Conservation (phyloP, 345 rosid genomes). For the Sisymbrium irio region DNA sequence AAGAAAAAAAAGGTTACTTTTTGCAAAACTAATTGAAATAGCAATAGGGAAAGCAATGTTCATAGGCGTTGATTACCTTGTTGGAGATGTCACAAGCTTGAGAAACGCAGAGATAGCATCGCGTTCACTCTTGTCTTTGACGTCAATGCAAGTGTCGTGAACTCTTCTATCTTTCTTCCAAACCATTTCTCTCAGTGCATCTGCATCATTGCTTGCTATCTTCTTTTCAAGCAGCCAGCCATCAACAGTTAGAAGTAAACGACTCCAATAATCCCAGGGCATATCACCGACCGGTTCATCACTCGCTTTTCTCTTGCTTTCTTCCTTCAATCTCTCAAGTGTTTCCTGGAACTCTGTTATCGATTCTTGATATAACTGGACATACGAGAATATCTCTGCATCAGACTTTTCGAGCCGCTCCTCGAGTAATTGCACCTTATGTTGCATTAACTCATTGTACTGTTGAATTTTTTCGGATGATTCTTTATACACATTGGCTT, state of each 20-base stretch:
- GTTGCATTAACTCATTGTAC: slow-evolving; percentile 79
- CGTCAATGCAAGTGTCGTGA: slow-evolving; percentile 54
- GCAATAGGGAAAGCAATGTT: neutral
- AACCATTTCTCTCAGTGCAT: slow-evolving; percentile 69
- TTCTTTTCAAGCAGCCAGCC: slow-evolving; percentile 96
- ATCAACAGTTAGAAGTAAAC: slow-evolving; percentile 72
- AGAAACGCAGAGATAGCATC: slow-evolving; percentile 66
- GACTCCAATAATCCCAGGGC: slow-evolving; percentile 94
- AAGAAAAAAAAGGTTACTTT: slow-evolving; percentile 33
- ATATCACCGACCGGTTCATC: slow-evolving; percentile 72
- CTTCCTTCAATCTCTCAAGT: slow-evolving; percentile 67
- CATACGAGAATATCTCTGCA: slow-evolving; percentile 73
- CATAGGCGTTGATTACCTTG: slow-evolving; percentile 48
- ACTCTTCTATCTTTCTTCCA: slow-evolving; percentile 76
- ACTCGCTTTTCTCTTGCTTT: slow-evolving; percentile 63
- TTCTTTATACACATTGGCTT: slow-evolving; percentile 63
- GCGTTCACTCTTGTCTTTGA: slow-evolving; percentile 64
- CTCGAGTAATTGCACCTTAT: slow-evolving; percentile 77
- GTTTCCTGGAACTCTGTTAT: slow-evolving; percentile 83
- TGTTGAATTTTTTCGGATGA: slow-evolving; percentile 75
- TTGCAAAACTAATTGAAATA: neutral
- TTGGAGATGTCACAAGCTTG: slow-evolving; percentile 52
- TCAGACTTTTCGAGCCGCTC: slow-evolving; percentile 85
- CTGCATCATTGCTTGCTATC: slow-evolving; percentile 59
- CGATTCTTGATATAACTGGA: slow-evolving; percentile 79